phyloP scores from a whole-genome alignment of 164 flowering plant species.

The Cinnamomum micranthum region DNA sequence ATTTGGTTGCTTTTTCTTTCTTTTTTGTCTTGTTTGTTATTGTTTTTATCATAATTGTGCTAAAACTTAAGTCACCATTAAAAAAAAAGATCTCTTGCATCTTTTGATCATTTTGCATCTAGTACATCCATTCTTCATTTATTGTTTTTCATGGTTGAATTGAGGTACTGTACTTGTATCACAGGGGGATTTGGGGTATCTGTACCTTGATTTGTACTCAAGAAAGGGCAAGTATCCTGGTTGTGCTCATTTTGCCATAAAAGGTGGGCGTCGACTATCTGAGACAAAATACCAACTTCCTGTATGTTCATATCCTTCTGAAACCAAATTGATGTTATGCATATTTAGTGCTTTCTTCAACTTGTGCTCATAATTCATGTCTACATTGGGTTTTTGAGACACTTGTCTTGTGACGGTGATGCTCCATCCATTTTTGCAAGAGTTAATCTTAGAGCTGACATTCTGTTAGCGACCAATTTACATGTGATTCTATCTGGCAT shows the following conservation, averaged over 20 bases:
- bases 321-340: neutral
- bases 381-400: neutral
- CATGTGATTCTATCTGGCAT: neutral
- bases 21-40: neutral
- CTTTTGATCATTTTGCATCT: neutral
- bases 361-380: too few species aligned
- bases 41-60: too few species aligned
- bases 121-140: neutral
- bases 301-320: slow-evolving; percentile 44
- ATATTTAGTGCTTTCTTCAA: neutral
- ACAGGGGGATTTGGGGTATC: slow-evolving; percentile 92
- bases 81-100: neutral
- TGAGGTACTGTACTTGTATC: slow-evolving; percentile 10
- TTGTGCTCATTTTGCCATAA: slow-evolving; percentile 95
- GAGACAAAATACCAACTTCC: slow-evolving; percentile 93
- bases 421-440: neutral
- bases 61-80: too few species aligned
- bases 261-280: slow-evolving; percentile 81
- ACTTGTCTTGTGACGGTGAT: neutral
- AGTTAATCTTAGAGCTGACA: neutral
- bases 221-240: slow-evolving; percentile 89
- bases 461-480: too few species aligned
- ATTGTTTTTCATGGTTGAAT: slow-evolving; percentile 8
- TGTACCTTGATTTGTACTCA: slow-evolving; percentile 88
- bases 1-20: neutral